Percentiles rank a stretch among this genome's conserved stretches.
phyloP scores from a whole-genome alignment of 176 grass and related monocot species.

The Avena atlantica region DNA sequence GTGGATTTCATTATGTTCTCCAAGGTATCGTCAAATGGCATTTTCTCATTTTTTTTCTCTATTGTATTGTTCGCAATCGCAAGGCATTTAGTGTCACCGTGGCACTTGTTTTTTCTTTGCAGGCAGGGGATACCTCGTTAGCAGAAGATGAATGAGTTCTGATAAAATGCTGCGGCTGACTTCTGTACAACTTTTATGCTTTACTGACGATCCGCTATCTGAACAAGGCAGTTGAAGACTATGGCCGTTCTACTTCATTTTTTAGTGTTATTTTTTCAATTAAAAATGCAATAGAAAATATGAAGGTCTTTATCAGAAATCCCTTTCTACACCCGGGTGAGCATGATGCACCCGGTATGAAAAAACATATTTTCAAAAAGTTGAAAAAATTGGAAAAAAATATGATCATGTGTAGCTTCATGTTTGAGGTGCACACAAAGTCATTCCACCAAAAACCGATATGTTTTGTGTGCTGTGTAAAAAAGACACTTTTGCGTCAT shows the following conservation, averaged over 20 bases:
- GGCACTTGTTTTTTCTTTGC: background rate
- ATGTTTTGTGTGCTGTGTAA: too few relatives aligned
- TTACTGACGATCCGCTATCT: constrained; percentile 20
- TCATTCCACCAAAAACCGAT: too few relatives aligned
- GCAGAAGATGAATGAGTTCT: constrained; percentile 16
- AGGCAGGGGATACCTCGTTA: constrained; percentile 7
- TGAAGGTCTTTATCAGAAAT: too few relatives aligned
- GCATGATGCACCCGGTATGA: too few relatives aligned
- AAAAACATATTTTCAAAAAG: too few relatives aligned
- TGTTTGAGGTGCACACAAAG: too few relatives aligned
- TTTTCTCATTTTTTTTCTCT: background rate
- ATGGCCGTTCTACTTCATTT: background rate
- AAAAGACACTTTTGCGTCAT: too few relatives aligned
- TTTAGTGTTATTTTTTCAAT: too few relatives aligned
- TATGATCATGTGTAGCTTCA: too few relatives aligned
- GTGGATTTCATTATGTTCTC: constrained; percentile 57
- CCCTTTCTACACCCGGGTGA: too few relatives aligned
- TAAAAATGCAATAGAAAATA: too few relatives aligned
- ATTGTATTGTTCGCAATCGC: background rate
- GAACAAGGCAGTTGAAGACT: background rate
- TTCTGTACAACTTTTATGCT: background rate
- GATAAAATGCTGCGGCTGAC: background rate
- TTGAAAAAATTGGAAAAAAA: too few relatives aligned
- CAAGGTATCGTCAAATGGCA: constrained; percentile 22
- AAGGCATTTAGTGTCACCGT: background rate